Conservation (phyloP, 768 basidiomycete species). For the Collybia sp. region DNA sequence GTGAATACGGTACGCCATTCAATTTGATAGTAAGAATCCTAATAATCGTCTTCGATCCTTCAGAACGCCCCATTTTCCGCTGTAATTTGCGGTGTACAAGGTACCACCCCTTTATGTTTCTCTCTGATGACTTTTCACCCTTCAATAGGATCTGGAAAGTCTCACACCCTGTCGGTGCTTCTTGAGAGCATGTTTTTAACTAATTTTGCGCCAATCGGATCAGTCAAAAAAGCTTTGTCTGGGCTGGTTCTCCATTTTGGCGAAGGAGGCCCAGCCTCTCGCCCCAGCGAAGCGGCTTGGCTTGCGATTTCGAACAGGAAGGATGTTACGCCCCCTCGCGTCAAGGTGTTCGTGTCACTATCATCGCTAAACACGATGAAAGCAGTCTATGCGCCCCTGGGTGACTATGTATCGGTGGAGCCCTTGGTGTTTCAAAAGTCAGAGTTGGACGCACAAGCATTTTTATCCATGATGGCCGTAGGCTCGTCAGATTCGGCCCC, state of each 20-base stretch:
- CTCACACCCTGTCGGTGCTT: constrained; percentile 64
- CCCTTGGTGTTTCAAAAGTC: constrained; percentile 50
- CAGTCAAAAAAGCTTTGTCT: constrained; percentile 45
- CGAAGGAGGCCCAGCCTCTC: constrained; percentile 52
- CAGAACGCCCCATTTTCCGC: constrained; percentile 76
- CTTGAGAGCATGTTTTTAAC: constrained; percentile 70
- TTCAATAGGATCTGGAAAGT: constrained; percentile 60
- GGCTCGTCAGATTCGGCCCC: constrained; percentile 58
- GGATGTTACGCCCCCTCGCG: constrained; percentile 24
- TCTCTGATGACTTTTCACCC: neutral
- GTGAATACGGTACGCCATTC: constrained; percentile 52
- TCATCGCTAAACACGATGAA: constrained; percentile 60
- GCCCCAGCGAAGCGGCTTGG: constrained; percentile 68
- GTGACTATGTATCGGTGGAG: constrained; percentile 42
- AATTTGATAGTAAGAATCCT: neutral
- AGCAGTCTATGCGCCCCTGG: constrained; percentile 49
- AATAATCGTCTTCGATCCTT: neutral
- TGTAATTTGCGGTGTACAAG: constrained; percentile 72
- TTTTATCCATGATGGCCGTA: constrained; percentile 73
- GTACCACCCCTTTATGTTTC: constrained; percentile 9
- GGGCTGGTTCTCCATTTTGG: constrained; percentile 70
- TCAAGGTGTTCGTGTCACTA: constrained; percentile 54
- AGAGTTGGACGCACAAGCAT: constrained; percentile 65
- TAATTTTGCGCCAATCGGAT: constrained; percentile 42
- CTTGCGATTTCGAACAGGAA: constrained; percentile 31